Evolutionary conservation across 306 rosid species (phyloP).

Genomic region (Citrullus amarus): DNA sequence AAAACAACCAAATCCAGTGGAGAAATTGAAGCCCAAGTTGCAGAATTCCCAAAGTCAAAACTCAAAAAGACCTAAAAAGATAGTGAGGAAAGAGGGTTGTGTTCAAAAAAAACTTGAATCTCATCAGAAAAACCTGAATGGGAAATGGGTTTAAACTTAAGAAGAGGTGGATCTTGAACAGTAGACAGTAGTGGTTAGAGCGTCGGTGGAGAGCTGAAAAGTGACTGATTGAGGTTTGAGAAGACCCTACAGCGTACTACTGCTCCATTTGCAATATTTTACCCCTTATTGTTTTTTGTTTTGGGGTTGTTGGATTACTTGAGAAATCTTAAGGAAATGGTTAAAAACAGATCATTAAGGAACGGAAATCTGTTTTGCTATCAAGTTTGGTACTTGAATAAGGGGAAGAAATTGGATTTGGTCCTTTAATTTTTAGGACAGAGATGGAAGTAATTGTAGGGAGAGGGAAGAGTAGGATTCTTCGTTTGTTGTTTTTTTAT

Average conservation of each 20-base stretch:
- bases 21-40: not conserved
- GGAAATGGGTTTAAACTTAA: not conserved
- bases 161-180: not conserved
- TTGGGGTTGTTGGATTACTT: not conserved
- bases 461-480: not conserved
- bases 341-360: not conserved
- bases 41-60: not conserved
- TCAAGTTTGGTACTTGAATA: not conserved
- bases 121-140: not conserved
- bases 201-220: slow-evolving; percentile 6
- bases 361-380: not conserved
- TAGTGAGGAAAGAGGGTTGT: not conserved
- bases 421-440: not conserved
- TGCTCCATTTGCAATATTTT: not conserved
- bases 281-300: not conserved
- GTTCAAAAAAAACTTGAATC: not conserved
- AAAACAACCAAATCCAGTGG: not conserved
- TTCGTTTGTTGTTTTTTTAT: not conserved
- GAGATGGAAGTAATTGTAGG: not conserved
- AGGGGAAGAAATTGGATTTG: not conserved
- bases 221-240: slow-evolving; percentile 1
- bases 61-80: not conserved
- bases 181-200: not conserved
- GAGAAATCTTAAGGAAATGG: not conserved
- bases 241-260: not conserved